phyloP scores from a whole-genome alignment of 768 basidiomycete species.

The Nidularia sp. region DNA sequence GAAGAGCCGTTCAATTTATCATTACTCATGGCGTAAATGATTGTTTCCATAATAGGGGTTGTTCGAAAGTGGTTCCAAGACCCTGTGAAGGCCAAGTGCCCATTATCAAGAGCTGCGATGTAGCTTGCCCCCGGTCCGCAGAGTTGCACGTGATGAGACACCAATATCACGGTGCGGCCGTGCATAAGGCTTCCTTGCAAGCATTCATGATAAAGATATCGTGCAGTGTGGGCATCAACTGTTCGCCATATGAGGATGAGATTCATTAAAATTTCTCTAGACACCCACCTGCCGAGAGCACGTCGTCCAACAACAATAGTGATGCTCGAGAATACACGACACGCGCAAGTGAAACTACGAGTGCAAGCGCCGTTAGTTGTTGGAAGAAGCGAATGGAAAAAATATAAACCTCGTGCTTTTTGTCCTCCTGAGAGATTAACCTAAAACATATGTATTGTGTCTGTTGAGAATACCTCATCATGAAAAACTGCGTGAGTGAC shows the following conservation, averaged over 20 bases:
- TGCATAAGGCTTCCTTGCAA: slow-evolving; percentile 71
- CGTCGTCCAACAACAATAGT: slow-evolving; percentile 72
- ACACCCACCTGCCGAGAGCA: slow-evolving; percentile 37
- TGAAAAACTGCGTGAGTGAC: background rate
- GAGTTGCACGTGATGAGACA: slow-evolving; percentile 86
- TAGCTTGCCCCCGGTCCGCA: slow-evolving; percentile 71
- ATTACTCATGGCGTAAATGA: slow-evolving; percentile 48
- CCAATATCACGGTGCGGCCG: slow-evolving; percentile 76
- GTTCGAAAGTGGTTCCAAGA: slow-evolving; percentile 51
- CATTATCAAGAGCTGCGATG: slow-evolving; percentile 75
- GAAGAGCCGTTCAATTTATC: background rate
- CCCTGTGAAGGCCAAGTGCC: slow-evolving; percentile 65
- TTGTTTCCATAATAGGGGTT: slow-evolving; percentile 54
- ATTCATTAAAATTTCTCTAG: background rate
- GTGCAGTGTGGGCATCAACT: slow-evolving; percentile 85
- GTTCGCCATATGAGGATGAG: background rate
- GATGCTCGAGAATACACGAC: slow-evolving; percentile 85
- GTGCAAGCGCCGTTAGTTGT: slow-evolving; percentile 1
- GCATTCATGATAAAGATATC: slow-evolving; percentile 74
- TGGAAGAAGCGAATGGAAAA: background rate
- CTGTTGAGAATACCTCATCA: background rate
- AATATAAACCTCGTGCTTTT: slow-evolving; percentile 18
- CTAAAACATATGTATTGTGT: slow-evolving; percentile 28
- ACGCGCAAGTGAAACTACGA: slow-evolving; percentile 64
- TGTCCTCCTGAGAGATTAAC: slow-evolving; percentile 3